phyloP scores from a whole-genome alignment of 257 asterid species.

The Plantago ovata region DNA sequence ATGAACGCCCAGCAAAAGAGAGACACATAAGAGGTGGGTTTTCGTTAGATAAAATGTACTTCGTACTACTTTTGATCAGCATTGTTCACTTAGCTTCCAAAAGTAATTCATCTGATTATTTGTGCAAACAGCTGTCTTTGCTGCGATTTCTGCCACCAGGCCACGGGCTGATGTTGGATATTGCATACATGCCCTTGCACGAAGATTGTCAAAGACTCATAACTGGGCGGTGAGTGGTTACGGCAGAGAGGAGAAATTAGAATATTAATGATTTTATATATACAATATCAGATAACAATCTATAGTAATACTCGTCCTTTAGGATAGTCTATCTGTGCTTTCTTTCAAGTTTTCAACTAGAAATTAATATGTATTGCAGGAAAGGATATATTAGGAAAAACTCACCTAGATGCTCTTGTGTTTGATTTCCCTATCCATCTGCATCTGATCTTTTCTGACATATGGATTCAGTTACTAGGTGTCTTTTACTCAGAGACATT shows the following conservation, averaged over 20 bases:
- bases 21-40: conserved; percentile 75
- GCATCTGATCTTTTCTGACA: no score
- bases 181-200: conserved; percentile 93
- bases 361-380: no score
- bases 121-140: conserved; percentile 67
- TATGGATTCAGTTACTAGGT: no score
- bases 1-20: conserved; percentile 94
- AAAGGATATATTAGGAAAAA: no score
- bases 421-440: no score
- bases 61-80: not conserved
- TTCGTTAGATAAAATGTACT: conserved; percentile 3
- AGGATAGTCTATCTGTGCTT: no score
- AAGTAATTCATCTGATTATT: conserved; percentile 23
- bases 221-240: conserved; percentile 89
- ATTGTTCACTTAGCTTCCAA: conserved; percentile 3
- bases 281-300: not conserved
- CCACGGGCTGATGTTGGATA: conserved; percentile 99
- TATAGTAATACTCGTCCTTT: no score
- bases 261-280: not conserved
- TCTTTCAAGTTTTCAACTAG: no score
- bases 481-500: no score
- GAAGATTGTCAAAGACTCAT: conserved; percentile 84
- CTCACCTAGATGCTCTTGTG: no score
- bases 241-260: not conserved
- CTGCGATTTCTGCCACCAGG: conserved; percentile 84